phyloP scores from a whole-genome alignment of 2,329 filamentous ascomycete genomes.

The Emergomyces pasteurianus region DNA sequence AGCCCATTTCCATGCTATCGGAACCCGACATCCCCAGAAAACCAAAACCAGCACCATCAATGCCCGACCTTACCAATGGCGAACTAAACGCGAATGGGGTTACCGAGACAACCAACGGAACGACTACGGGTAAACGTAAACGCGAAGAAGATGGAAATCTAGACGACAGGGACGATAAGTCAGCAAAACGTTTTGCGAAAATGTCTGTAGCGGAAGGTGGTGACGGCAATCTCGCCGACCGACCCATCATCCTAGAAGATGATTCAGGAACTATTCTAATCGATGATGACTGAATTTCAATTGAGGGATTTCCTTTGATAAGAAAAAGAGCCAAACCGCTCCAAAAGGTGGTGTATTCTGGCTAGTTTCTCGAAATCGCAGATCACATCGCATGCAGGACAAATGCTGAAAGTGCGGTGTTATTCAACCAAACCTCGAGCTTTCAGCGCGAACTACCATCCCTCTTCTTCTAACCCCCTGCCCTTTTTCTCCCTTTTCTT shows the following conservation, averaged over 20 bases:
- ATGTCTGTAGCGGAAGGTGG: slow-evolving; percentile 26
- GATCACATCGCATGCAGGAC: background rate
- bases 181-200: slow-evolving; percentile 28
- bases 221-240: slow-evolving; percentile 2
- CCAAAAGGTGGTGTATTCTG: background rate
- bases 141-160: slow-evolving; percentile 32
- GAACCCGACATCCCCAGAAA: slow-evolving; percentile 37
- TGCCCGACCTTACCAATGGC: slow-evolving; percentile 19
- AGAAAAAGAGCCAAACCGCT: background rate
- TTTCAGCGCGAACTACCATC: background rate
- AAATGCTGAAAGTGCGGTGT: no score
- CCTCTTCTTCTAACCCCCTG: no score
- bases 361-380: background rate
- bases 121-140: slow-evolving; percentile 30
- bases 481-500: background rate
- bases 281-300: slow-evolving; percentile 25
- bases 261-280: slow-evolving; percentile 54
- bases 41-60: slow-evolving; percentile 24
- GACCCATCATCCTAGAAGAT: slow-evolving; percentile 38
- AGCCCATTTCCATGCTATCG: slow-evolving; percentile 29
- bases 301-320: background rate
- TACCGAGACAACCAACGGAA: slow-evolving; percentile 8
- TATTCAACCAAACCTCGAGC: background rate
- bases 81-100: slow-evolving; percentile 7
- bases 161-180: slow-evolving; percentile 25